Percentiles rank a stretch among this genome's conserved stretches.
Conservation (phyloP, 805 yeast genomes). For the Saturnispora saitoi region DNA sequence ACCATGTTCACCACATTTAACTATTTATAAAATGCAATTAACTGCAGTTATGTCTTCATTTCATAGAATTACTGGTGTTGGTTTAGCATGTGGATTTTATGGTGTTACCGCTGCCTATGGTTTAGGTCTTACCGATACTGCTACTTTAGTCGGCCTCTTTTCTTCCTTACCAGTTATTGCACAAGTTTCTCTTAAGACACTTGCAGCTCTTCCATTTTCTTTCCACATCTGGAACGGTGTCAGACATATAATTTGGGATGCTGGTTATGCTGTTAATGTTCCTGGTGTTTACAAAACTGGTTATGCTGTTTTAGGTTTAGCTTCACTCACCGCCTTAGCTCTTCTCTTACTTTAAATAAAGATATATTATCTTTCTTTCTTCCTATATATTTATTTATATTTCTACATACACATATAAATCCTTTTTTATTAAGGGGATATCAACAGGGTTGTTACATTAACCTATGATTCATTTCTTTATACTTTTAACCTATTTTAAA, state of each 20-base stretch:
- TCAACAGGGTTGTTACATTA: no score
- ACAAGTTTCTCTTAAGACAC: constrained; percentile 58
- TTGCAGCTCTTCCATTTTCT: constrained; percentile 73
- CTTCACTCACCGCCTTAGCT: constrained; percentile 50
- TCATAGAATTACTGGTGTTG: constrained; percentile 86
- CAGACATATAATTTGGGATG: constrained; percentile 93
- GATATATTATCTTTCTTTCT: not conserved
- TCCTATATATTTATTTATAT: constrained; percentile 1
- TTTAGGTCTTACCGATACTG: constrained; percentile 51
- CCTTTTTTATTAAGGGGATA: no score
- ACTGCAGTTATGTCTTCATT: constrained; percentile 72
- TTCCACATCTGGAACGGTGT: constrained; percentile 82
- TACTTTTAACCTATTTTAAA: not conserved
- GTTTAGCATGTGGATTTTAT: constrained; percentile 71
- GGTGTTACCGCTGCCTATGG: constrained; percentile 71
- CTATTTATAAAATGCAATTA: constrained; percentile 85
- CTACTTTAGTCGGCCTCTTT: constrained; percentile 43
- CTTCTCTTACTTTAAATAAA: constrained; percentile 34
- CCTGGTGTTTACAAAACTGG: constrained; percentile 93
- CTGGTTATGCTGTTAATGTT: constrained; percentile 68
- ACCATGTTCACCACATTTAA: constrained; percentile 85
- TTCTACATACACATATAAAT: not conserved
- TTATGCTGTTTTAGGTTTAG: constrained; percentile 65
- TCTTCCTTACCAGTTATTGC: constrained; percentile 56
- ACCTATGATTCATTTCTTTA: not conserved